Percentiles rank a stretch among this genome's conserved stretches.
Evolutionary conservation across 768 basidiomycete species (phyloP).

Genomic region (Suillus hirtellus): DNA sequence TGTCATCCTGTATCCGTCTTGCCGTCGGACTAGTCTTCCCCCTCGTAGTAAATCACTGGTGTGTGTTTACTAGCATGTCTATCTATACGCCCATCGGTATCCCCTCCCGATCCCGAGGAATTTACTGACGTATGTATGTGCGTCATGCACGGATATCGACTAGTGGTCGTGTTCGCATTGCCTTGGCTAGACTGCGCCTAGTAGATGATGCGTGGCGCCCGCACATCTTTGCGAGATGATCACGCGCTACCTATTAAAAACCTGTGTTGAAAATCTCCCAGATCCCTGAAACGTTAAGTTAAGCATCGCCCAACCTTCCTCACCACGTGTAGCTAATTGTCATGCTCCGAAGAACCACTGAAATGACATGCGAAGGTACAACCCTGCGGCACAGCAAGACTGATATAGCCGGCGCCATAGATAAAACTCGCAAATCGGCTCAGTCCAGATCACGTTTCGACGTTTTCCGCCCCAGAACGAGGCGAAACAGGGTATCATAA

Average conservation of each 20-base stretch:
- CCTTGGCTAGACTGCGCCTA: not conserved
- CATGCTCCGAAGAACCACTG: too few species aligned
- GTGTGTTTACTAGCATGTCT: not conserved
- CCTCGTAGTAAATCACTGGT: not conserved
- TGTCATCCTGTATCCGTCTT: not conserved
- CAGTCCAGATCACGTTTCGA: not conserved
- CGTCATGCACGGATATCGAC: not conserved
- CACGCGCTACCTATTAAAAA: not conserved
- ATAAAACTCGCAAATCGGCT: not conserved
- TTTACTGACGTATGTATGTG: not conserved
- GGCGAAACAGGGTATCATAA: not conserved
- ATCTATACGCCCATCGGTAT: not conserved
- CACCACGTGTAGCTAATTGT: not conserved
- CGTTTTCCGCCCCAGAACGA: not conserved
- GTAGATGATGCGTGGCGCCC: not conserved
- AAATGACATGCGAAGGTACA: not conserved
- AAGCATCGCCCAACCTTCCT: not conserved
- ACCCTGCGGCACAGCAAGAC: not conserved
- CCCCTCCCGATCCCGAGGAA: not conserved
- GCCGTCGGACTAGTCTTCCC: not conserved
- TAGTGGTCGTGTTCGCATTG: not conserved
- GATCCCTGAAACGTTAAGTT: not conserved
- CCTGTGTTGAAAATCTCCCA: not conserved
- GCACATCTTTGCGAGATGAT: not conserved
- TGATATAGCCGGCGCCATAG: not conserved